phyloP scores from a whole-genome alignment of 441 rosid genomes.

The Pelargonium australe region DNA sequence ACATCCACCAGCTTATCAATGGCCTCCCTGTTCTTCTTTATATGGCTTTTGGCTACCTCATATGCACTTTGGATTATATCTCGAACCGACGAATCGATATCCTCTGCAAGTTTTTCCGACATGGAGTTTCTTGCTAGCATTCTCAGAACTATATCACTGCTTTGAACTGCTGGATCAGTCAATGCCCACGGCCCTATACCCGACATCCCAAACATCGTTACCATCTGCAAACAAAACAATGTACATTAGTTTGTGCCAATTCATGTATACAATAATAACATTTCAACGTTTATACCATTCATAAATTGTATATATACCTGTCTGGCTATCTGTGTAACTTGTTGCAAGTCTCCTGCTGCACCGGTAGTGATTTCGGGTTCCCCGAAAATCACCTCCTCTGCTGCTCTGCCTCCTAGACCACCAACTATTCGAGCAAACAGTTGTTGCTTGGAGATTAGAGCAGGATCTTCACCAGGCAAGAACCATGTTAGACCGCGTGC shows the following conservation, averaged over 20 bases:
- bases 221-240: slow-evolving; percentile 43
- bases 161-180: slow-evolving; percentile 47
- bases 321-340: slow-evolving; percentile 57
- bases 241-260: background rate
- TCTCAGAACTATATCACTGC: slow-evolving; percentile 55
- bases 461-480: slow-evolving; percentile 55
- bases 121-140: slow-evolving; percentile 60
- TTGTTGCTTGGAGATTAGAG: slow-evolving; percentile 49
- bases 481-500: slow-evolving; percentile 78
- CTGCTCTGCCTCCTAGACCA: slow-evolving; percentile 72
- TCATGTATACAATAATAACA: too few relatives aligned
- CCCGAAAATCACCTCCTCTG: slow-evolving; percentile 62
- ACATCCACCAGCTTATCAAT: slow-evolving; percentile 72
- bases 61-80: slow-evolving; percentile 46
- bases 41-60: slow-evolving; percentile 49
- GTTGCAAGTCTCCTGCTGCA: slow-evolving; percentile 64
- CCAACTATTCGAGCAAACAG: slow-evolving; percentile 62
- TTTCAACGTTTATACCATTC: too few relatives aligned
- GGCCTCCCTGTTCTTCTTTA: slow-evolving; percentile 53
- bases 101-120: slow-evolving; percentile 66
- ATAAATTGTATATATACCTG: slow-evolving; percentile 32
- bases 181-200: slow-evolving; percentile 66
- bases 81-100: slow-evolving; percentile 46
- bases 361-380: slow-evolving; percentile 68
- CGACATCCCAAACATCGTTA: slow-evolving; percentile 71